Evolutionary conservation across 371 early-diverging fungal species (phyloP), one percentile per base, ranked within the genome.

Genomic region (Apophysomyces sp.): DNA sequence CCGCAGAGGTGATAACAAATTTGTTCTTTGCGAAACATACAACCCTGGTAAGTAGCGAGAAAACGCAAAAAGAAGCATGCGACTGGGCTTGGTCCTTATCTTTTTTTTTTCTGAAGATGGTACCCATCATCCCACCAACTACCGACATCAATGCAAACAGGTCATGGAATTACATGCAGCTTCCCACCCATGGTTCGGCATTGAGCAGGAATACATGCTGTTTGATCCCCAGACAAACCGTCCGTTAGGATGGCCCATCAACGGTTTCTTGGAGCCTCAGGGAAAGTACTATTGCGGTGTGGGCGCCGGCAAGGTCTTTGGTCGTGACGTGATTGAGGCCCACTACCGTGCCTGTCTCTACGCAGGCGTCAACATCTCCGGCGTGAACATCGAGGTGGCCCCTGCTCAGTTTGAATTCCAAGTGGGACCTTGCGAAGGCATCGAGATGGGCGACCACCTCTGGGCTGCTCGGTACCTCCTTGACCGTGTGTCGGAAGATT

Each of bases 321-420:
- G 86, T 12, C 75, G 86, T 68, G 86, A 85, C 57, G 71, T 85
- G 21, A 71, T 83, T 27, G 86, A 85, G 53, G 84, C 86, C 16
- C 86, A 85, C 65, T 85, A 82, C 67, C 69, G 81, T 63, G 83
- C 84, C 5, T 86, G 86, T 63, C 60, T 84, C 52, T 84, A 76
- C 62, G 83, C 86, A 29, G 65, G 65, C 54, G 55, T 64, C 32
- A 64, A 64, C 55, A 82, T 84, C 55, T 81, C 83, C 11, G 82
- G 82, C 69, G 73, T 81, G 24, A 79, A 83, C 65, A 77, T 77
- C 52, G 86, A 86, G 68, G 84, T 84, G 8, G 82, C 84, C 66
- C 84, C 86, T 40, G 82, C 77, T 31, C 86, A 86, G 71, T 84
- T 81, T 65, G 86, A 86, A 62, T 86, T 64, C 66, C 86, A 86